Percentiles rank a stretch among this genome's conserved stretches.
Conservation (phyloP, 345 rosid genomes). For the Raphanus sativus region DNA sequence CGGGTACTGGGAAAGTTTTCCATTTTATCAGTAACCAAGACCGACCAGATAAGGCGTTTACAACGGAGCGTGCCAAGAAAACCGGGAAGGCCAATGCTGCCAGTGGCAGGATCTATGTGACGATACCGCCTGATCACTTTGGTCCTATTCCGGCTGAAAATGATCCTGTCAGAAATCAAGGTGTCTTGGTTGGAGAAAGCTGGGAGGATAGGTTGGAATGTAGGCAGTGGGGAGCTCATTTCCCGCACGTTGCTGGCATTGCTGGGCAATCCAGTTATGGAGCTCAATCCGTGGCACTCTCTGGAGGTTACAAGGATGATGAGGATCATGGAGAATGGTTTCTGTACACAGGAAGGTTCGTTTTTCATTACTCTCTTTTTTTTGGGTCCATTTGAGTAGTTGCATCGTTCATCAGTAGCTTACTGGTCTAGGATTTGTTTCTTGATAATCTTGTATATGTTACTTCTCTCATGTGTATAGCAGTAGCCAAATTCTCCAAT, state of each 20-base stretch:
- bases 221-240: conserved; percentile 78
- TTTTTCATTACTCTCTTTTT: neutral
- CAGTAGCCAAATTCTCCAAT: neutral
- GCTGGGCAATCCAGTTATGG: conserved; percentile 72
- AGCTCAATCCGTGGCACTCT: conserved; percentile 75
- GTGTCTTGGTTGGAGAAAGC: conserved; percentile 68
- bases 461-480: neutral
- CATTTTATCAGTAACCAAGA: conserved; percentile 57
- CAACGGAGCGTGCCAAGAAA: conserved; percentile 72
- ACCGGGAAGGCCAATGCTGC: conserved; percentile 81
- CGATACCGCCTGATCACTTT: conserved; percentile 67
- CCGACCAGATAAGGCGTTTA: conserved; percentile 69
- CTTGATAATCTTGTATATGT: neutral
- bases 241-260: conserved; percentile 72
- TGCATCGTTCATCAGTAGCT: neutral
- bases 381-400: neutral
- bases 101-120: conserved; percentile 71
- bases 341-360: conserved; percentile 36
- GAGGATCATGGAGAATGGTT: conserved; percentile 75
- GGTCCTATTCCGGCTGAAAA: conserved; percentile 78
- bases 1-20: conserved; percentile 30
- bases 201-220: conserved; percentile 75
- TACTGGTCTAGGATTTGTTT: neutral
- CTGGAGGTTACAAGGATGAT: conserved; percentile 78
- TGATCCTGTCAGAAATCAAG: conserved; percentile 65